Evolutionary conservation across 768 basidiomycete species (phyloP), one percentile per base, ranked within the genome.

Genomic region (Calocybe cyanea): DNA sequence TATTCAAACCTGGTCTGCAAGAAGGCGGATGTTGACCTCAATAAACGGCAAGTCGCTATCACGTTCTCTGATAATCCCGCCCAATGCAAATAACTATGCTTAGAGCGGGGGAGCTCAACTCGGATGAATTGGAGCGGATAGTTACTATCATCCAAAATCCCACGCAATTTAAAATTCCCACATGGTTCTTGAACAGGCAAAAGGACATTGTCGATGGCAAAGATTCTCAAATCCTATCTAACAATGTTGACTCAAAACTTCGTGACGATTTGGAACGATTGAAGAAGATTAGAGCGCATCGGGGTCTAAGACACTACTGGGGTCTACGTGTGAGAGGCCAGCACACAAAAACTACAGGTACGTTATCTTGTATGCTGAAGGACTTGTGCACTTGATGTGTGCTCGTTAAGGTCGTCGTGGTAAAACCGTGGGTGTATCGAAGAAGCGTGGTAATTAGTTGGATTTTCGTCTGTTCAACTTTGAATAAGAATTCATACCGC

Each of bases 131-230:
- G 43, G 96, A 99, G 75, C 92, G 96, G 47, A 80, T 99, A 56
- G 96, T 99, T 56, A 98, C 90, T 48, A 98, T 99, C 70, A 95
- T 99, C 68, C 96, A 98, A 75, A 97, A 94, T 74, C 96, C 96
- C 23, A 87, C 88, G 6, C 95, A 98, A 69, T 99, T 95, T 85
- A 99, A 99, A 79, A 96, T 99, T 66, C 96, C 96, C 14, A 80
- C 83, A 33, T 99, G 95, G 95, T 98, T 99, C 82, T 70, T 98
- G 68, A 99, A 98, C 82, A 91, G 96, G 71, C 96, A 98, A 68
- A 91, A 91, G 69, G 95, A 98, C 64, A 92, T 96, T 43, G 81
- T 91, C 52, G 96, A 98, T 56, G 96, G 96, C 66, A 98, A 97
- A 73, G 85, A 93, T 74, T 83, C 80, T 40, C 96, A 99, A 72